Conservation (phyloP, 768 basidiomycete genomes). For the Coprinopsis marcescibilis region DNA sequence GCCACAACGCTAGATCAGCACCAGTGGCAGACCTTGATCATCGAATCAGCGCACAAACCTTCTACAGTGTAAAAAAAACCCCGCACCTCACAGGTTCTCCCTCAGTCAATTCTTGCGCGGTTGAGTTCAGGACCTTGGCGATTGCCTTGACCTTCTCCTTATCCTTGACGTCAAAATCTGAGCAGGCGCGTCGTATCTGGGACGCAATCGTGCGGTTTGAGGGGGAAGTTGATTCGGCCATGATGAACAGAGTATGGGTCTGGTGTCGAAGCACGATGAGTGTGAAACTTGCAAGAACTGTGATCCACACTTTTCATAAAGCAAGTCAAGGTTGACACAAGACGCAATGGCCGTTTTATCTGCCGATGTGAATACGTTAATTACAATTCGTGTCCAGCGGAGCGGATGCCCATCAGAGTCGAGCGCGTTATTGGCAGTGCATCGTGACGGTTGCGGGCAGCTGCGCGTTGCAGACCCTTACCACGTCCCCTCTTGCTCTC, state of each 20-base stretch:
- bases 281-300: not conserved
- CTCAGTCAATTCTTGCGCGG: slow-evolving; percentile 46
- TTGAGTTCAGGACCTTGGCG: slow-evolving; percentile 39
- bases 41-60: not conserved
- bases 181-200: slow-evolving; percentile 36
- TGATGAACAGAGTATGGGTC: slow-evolving; percentile 11
- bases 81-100: slow-evolving; percentile 35
- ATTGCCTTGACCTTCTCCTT: slow-evolving; percentile 26
- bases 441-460: too few species aligned
- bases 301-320: not conserved
- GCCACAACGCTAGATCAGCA: slow-evolving; percentile 47
- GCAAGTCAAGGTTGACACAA: slow-evolving; percentile 6
- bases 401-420: too few species aligned
- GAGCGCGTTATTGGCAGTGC: too few species aligned
- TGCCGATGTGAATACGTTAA: not conserved
- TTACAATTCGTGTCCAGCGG: not conserved
- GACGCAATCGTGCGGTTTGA: slow-evolving; percentile 17
- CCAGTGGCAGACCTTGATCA: slow-evolving; percentile 28
- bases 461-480: slow-evolving; percentile 5
- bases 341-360: slow-evolving; percentile 12
- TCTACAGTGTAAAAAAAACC: not conserved
- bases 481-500: slow-evolving; percentile 5
- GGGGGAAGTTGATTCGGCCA: slow-evolving; percentile 17
- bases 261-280: not conserved
- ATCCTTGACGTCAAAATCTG: slow-evolving; percentile 35